Percentiles rank a stretch among this genome's conserved stretches.
Evolutionary conservation across 306 rosid genomes (phyloP).

Genomic region (Castanospermum australe): DNA sequence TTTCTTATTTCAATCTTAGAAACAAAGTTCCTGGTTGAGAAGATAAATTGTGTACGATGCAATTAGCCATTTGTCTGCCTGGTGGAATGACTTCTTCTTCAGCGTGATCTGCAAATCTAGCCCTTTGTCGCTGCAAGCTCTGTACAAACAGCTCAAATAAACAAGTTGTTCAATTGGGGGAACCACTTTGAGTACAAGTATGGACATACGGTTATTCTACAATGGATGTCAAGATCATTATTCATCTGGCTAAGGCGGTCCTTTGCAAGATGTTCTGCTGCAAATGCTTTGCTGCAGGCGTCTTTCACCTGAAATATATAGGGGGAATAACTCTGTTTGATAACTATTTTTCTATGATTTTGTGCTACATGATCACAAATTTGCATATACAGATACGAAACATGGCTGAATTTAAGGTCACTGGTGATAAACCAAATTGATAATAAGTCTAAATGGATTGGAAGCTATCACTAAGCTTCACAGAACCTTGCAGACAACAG

Average conservation of each 20-base stretch:
- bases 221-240: constrained; percentile 52
- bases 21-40: background rate
- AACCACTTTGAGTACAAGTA: background rate
- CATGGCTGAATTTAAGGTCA: no score
- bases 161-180: background rate
- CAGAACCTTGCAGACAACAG: no score
- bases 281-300: constrained; percentile 52
- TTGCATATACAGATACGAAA: no score
- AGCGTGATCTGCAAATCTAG: constrained; percentile 51
- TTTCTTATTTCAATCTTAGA: background rate
- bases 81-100: constrained; percentile 50
- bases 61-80: background rate
- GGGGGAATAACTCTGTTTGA: background rate
- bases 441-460: background rate
- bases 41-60: background rate
- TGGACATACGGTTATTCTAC: constrained; percentile 46
- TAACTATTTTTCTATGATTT: no score
- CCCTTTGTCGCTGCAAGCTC: constrained; percentile 68
- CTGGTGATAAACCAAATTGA: background rate
- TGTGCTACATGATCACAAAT: no score
- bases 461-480: no score
- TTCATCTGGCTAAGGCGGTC: constrained; percentile 46
- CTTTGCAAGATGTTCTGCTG: constrained; percentile 46
- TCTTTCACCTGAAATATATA: constrained; percentile 42
- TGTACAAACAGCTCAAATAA: constrained; percentile 32